phyloP scores from a whole-genome alignment of 306 rosid genomes.

The Casuarina equisetifolia region DNA sequence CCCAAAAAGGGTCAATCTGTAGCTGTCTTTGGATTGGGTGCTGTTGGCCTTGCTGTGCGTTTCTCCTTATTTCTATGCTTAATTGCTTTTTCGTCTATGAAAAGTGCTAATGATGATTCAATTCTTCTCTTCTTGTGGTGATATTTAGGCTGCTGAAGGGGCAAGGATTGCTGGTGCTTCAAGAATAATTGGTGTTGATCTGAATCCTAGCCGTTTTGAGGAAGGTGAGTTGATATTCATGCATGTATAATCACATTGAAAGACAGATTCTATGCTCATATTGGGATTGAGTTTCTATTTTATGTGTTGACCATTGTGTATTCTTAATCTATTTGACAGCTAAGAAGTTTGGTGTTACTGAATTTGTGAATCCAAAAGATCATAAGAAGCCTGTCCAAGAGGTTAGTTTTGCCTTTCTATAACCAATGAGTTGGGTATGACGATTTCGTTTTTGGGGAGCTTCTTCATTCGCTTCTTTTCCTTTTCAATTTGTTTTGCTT shows the following conservation, averaged over 20 bases:
- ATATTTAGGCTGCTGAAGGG: constrained; percentile 77
- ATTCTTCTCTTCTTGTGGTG: background rate
- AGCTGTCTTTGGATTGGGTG: no score
- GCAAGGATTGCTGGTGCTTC: constrained; percentile 84
- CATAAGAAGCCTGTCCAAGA: constrained; percentile 77
- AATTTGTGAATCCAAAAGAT: constrained; percentile 87
- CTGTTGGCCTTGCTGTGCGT: constrained; percentile 5
- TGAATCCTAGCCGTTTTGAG: constrained; percentile 68
- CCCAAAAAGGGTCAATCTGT: no score
- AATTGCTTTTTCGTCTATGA: background rate
- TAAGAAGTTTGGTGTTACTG: constrained; percentile 78
- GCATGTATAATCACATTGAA: background rate
- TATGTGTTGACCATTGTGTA: background rate
- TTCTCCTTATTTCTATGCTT: constrained; percentile 12
- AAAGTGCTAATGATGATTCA: background rate
- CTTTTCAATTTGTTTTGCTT: no score
- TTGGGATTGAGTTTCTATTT: no score
- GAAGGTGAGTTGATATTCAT: constrained; percentile 37
- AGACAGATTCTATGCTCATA: no score
- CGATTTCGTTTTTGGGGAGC: no score
- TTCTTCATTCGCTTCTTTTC: no score
- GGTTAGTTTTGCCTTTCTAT: constrained; percentile 26
- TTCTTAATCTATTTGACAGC: constrained; percentile 43
- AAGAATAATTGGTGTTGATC: constrained; percentile 81
- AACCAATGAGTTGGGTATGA: no score